Conservation (phyloP, 1,284 basidiomycete genomes). For the Ceratobasidium sp. region DNA sequence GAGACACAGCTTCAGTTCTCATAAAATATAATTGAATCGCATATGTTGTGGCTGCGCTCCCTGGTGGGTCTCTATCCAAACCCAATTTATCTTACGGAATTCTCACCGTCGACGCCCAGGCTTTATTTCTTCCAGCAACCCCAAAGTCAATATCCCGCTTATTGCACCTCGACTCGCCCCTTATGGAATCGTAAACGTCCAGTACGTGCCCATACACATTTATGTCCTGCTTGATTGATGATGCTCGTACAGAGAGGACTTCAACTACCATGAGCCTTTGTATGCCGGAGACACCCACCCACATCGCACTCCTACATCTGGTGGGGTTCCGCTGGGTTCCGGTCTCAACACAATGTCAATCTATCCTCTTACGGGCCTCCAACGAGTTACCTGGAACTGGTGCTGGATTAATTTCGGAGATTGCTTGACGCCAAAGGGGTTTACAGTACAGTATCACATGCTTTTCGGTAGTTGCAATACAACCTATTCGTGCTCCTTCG, state of each 20-base stretch:
- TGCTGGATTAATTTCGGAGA: conserved; percentile 50
- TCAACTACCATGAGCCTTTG: conserved; percentile 53
- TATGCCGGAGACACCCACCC: conserved; percentile 51
- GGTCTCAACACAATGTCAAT: conserved; percentile 54
- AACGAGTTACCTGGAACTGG: conserved; percentile 51
- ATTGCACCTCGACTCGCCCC: conserved; percentile 49
- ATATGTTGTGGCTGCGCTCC: not conserved
- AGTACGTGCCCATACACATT: conserved; percentile 37
- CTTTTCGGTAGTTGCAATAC: not conserved
- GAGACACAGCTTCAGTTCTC: conserved; percentile 44
- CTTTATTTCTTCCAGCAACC: conserved; percentile 49
- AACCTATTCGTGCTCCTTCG: not conserved
- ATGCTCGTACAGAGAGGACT: conserved; percentile 48
- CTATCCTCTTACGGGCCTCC: conserved; percentile 50
- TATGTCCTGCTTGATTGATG: not conserved
- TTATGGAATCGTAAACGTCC: conserved; percentile 52
- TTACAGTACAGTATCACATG: conserved; percentile 44
- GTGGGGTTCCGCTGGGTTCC: conserved; percentile 49
- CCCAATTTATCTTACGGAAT: too few species aligned
- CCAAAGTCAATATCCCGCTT: conserved; percentile 49
- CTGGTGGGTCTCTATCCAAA: not conserved
- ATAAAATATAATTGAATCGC: not conserved
- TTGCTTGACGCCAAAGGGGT: conserved; percentile 54
- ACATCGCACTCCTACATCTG: conserved; percentile 51
- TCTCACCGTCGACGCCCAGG: not conserved